Conservation (phyloP, 2,329 filamentous ascomycete genomes). For the Exophiala alcalophila region DNA sequence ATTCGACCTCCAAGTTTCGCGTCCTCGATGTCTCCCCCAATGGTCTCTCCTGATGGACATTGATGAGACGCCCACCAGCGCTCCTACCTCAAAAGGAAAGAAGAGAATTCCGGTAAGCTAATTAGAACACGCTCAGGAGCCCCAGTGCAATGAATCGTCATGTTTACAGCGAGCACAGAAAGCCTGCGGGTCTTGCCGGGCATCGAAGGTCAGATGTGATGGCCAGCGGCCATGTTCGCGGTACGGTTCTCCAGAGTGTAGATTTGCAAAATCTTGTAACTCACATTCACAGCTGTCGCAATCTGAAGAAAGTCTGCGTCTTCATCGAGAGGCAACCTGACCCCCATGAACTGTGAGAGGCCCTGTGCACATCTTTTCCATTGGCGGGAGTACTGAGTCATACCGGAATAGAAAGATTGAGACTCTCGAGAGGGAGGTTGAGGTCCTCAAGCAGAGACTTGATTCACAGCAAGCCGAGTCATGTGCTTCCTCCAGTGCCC, state of each 20-base stretch:
- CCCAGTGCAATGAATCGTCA: background rate
- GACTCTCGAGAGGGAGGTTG: slow-evolving; percentile 36
- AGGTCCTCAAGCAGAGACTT: slow-evolving; percentile 33
- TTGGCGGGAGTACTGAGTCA: background rate
- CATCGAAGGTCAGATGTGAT: slow-evolving; percentile 41
- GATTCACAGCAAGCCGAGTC: slow-evolving; percentile 21
- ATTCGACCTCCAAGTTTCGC: no score
- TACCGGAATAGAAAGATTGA: slow-evolving; percentile 33
- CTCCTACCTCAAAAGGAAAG: slow-evolving; percentile 30
- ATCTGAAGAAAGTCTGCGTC: slow-evolving; percentile 37
- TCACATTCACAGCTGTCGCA: slow-evolving; percentile 36
- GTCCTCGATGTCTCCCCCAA: no score
- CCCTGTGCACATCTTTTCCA: background rate
- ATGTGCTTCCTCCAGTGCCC: background rate
- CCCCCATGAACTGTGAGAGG: slow-evolving; percentile 17
- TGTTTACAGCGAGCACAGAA: slow-evolving; percentile 30
- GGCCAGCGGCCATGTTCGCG: slow-evolving; percentile 39
- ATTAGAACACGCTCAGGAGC: background rate
- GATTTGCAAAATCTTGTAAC: no score
- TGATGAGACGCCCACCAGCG: background rate
- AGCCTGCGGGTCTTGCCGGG: slow-evolving; percentile 39
- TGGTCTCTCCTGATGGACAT: background rate
- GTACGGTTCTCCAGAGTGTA: slow-evolving; percentile 20
- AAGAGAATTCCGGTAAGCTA: slow-evolving; percentile 38
- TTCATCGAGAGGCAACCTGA: slow-evolving; percentile 36